Conservation (phyloP, 2,329 filamentous ascomycete genomes). For the Passalora sequoiae region DNA sequence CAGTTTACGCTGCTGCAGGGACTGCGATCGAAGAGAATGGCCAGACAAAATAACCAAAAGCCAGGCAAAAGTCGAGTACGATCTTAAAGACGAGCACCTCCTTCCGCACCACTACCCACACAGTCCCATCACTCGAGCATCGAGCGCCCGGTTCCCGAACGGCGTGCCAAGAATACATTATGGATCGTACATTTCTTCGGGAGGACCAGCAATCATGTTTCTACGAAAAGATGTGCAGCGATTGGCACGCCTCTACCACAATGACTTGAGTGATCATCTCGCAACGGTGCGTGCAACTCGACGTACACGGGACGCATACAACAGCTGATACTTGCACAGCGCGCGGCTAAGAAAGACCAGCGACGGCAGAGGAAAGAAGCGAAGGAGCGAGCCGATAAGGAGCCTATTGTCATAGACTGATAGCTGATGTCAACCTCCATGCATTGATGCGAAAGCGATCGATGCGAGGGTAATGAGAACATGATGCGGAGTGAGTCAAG, state of each 20-base stretch:
- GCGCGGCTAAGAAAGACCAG: not conserved
- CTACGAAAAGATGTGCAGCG: conserved; percentile 22
- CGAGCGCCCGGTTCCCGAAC: not conserved
- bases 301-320: too few relatives aligned
- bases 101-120: conserved; percentile 13
- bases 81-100: conserved; percentile 24
- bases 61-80: conserved; percentile 21
- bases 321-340: not conserved
- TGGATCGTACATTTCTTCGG: conserved; percentile 22
- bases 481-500: too few relatives aligned
- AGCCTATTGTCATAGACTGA: not conserved
- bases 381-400: not conserved
- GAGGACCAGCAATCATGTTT: conserved; percentile 28
- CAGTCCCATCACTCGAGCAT: not conserved
- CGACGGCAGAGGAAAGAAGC: not conserved
- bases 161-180: conserved; percentile 20
- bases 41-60: conserved; percentile 32
- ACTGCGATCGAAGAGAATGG: conserved; percentile 30
- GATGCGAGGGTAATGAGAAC: too few relatives aligned
- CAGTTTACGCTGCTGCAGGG: conserved; percentile 27
- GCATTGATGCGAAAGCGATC: too few relatives aligned
- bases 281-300: conserved; percentile 5
- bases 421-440: too few relatives aligned
- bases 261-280: conserved; percentile 19
- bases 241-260: conserved; percentile 20